Evolutionary conservation across 805 yeast species (phyloP), one percentile per base, ranked within the genome.

Genomic region (Candida glaebosa): DNA sequence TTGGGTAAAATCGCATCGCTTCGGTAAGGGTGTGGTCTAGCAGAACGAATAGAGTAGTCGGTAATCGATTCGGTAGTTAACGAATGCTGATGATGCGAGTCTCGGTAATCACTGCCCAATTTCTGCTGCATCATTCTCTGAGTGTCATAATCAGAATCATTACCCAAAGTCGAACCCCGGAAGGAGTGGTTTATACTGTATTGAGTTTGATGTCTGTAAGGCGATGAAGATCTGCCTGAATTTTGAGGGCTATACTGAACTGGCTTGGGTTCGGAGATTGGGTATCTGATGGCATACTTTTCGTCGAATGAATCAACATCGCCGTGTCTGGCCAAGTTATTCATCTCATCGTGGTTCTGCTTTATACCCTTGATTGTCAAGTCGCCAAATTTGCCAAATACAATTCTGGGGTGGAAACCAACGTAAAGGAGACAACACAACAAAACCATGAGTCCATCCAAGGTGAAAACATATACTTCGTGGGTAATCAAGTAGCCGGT

Each of bases 371-470:
- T 41, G 15, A 47, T 35, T 14, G 45, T 31, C 12, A 51, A 31
- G 4, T 31, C 31, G 8, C 38, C 40, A 7, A 22, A 30, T 46
- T 89, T 78, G 20, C 75, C 73, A 52, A 79, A 75, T 2, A 78
- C 76, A 28, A 73, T 54, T 1, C 85, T 86, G 0, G 95, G 96
- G 55, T 84, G 82, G 54, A 75, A 69, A 1, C 76, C 57, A 15
- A 56, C 41, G 34, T 45, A 53, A 6, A 57, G 38, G 3, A 47
- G 31, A 30, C 56, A 46, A 8, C 65, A 42, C 22, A 60, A 40
- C 38, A 54, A 47, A 5, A 61, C 55, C 60, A 61, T 55, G 34
- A 57, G 30, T 1, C 58, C 69, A 37, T 65, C 70, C 22, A 64
- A 45, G 1, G 56, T 48, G 51, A 61, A 43, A 1, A 85, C 65